phyloP scores from a whole-genome alignment of 352 stramenopile species.

The Blastocystis hominis region DNA sequence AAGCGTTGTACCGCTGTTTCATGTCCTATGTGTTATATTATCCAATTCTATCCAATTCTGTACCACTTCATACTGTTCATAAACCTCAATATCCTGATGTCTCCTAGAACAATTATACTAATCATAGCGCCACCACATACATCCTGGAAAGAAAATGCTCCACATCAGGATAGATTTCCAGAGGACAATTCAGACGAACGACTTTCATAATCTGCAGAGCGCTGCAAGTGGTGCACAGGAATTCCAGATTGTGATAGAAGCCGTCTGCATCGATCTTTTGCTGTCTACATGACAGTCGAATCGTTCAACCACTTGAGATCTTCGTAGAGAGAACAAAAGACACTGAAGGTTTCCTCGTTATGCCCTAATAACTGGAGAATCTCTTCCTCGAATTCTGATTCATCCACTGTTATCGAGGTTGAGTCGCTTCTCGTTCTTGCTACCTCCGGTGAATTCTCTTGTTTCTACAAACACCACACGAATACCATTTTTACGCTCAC shows the following conservation, averaged over 20 bases:
- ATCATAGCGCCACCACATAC: background rate
- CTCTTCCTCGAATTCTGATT: background rate
- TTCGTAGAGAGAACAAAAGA: background rate
- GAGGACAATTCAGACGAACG: conserved; percentile 11
- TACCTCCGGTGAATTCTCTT: background rate
- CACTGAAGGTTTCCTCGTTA: background rate
- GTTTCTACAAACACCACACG: background rate
- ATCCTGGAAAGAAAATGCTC: conserved; percentile 2
- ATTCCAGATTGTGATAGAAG: background rate
- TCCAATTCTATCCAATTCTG: background rate
- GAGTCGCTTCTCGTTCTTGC: conserved; percentile 12
- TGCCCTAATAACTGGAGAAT: background rate
- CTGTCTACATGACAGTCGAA: background rate
- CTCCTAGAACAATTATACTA: background rate
- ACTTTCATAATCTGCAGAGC: background rate
- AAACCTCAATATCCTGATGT: background rate
- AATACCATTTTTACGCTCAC: background rate
- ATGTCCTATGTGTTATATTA: background rate
- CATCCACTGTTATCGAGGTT: background rate
- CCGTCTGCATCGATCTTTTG: background rate
- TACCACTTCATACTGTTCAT: background rate
- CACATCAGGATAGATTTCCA: conserved; percentile 5
- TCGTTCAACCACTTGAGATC: background rate
- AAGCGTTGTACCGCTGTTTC: background rate
- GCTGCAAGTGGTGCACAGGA: background rate